A percentile compares a stretch with the other conserved stretches of the same genome.
These are phyloP conservation scores for Stagonosporopsis chrysanthemi DNA, from an alignment of 2,329 filamentous ascomycete genomes.

Conservation along the genomic window DNA sequence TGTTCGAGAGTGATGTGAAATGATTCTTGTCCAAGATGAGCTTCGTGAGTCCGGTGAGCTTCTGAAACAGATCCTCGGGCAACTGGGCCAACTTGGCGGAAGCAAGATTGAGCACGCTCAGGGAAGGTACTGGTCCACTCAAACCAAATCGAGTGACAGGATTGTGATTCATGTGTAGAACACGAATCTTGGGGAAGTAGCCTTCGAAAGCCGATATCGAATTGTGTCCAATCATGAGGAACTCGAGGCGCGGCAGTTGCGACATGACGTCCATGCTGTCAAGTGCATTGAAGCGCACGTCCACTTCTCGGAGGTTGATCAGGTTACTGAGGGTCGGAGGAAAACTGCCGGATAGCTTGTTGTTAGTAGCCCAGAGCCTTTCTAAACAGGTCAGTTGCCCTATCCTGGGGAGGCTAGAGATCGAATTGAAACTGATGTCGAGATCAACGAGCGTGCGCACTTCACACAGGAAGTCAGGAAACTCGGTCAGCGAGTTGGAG, in stretches of 20 bases:
- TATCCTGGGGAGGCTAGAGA: conserved; percentile 79
- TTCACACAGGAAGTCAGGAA: conserved; percentile 85
- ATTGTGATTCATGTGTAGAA: conserved; percentile 90
- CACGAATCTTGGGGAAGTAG: conserved; percentile 82
- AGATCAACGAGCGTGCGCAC: conserved; percentile 86
- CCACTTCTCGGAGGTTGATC: conserved; percentile 82
- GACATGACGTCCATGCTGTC: conserved; percentile 88
- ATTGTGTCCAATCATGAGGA: conserved; percentile 91
- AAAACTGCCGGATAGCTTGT: conserved; percentile 79
- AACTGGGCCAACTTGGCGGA: conserved; percentile 91
- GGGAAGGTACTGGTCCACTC: conserved; percentile 74
- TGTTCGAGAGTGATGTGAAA: conserved; percentile 85
- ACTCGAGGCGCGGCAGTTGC: conserved; percentile 83
- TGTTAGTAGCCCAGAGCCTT: conserved; percentile 94
- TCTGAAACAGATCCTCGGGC: conserved; percentile 83
- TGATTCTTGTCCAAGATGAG: conserved; percentile 94
- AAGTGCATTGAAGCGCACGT: conserved; percentile 92
- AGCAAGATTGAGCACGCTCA: conserved; percentile 87
- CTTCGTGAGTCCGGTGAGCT: conserved; percentile 85
- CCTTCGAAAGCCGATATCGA: conserved; percentile 88
- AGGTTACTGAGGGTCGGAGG: conserved; percentile 77
- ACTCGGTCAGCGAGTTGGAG: conserved; percentile 86
- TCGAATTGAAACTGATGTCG: conserved; percentile 95
- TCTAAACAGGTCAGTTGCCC: conserved; percentile 81
- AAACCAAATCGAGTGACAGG: conserved; percentile 95